These are phyloP conservation scores for Phylloporus rhodoxanthus DNA, from an alignment of 768 basidiomycete species.

Conservation along the genomic window DNA sequence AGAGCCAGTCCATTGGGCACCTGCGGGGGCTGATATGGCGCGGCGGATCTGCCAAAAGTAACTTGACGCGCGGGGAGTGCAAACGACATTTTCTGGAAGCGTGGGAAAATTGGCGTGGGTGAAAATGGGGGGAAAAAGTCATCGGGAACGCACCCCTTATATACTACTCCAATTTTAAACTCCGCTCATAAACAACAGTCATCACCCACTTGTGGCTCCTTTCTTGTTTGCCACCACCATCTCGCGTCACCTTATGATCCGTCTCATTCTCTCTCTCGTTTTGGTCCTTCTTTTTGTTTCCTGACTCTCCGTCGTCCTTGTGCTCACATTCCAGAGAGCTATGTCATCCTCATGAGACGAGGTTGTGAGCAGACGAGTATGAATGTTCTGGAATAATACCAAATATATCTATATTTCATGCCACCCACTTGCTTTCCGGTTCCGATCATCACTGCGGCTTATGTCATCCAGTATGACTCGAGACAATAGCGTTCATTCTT, in stretches of 20 bases:
- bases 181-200: slow-evolving; percentile 25
- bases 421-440: background rate
- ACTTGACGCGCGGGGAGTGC: slow-evolving; percentile 74
- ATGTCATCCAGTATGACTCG: background rate
- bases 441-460: slow-evolving; percentile 1
- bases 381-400: slow-evolving; percentile 27
- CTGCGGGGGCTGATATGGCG: slow-evolving; percentile 39
- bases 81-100: slow-evolving; percentile 41
- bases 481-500: background rate
- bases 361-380: background rate
- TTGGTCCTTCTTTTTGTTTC: background rate
- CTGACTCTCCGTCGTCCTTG: background rate
- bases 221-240: slow-evolving; percentile 27
- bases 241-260: slow-evolving; percentile 6
- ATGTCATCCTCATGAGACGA: background rate
- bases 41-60: slow-evolving; percentile 65
- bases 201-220: slow-evolving; percentile 5
- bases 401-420: slow-evolving; percentile 20
- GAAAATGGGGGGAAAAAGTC: slow-evolving; percentile 12
- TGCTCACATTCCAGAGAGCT: background rate
- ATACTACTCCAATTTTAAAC: slow-evolving; percentile 25
- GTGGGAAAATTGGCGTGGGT: slow-evolving; percentile 27
- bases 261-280: background rate
- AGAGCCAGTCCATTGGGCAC: slow-evolving; percentile 52
- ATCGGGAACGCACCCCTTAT: slow-evolving; percentile 20